These are phyloP conservation scores for Laburnicola sp. DNA, from an alignment of 2,329 filamentous ascomycete species.

Conservation along the genomic window DNA sequence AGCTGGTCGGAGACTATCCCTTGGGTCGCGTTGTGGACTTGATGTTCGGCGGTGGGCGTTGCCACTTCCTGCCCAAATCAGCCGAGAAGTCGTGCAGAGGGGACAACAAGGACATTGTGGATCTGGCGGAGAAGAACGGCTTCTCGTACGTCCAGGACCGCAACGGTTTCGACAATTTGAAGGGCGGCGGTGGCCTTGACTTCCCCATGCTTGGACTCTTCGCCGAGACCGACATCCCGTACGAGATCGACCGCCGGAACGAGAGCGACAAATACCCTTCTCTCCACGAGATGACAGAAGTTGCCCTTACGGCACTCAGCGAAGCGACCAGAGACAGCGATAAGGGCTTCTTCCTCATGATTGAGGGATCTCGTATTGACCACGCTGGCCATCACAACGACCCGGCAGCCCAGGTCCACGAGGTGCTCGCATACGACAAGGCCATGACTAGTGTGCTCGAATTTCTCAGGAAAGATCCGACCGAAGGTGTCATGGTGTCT, in stretches of 20 bases:
- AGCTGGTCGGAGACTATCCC: slow-evolving; percentile 86
- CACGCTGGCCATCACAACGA: slow-evolving; percentile 75
- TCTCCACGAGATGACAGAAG: slow-evolving; percentile 85
- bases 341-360: slow-evolving; percentile 97
- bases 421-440: slow-evolving; percentile 93
- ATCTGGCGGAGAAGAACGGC: slow-evolving; percentile 73
- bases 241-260: slow-evolving; percentile 84
- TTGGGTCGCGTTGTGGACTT: slow-evolving; percentile 87
- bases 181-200: slow-evolving; percentile 66
- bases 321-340: slow-evolving; percentile 81
- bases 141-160: slow-evolving; percentile 78
- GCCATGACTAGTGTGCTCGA: slow-evolving; percentile 81
- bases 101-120: slow-evolving; percentile 76
- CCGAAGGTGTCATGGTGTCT: slow-evolving; percentile 78
- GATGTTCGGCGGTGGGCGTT: slow-evolving; percentile 89
- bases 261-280: slow-evolving; percentile 82
- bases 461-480: slow-evolving; percentile 74
- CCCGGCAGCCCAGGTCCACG: slow-evolving; percentile 64
- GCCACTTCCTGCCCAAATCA: slow-evolving; percentile 86
- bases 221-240: slow-evolving; percentile 80
- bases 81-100: slow-evolving; percentile 78
- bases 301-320: slow-evolving; percentile 77
- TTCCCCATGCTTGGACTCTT: slow-evolving; percentile 86
- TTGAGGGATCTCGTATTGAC: slow-evolving; percentile 94
- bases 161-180: slow-evolving; percentile 73